Evolutionary conservation across 345 rosid genomes (phyloP), one percentile per base, ranked within the genome.

Genomic region (Salix suchowensis): DNA sequence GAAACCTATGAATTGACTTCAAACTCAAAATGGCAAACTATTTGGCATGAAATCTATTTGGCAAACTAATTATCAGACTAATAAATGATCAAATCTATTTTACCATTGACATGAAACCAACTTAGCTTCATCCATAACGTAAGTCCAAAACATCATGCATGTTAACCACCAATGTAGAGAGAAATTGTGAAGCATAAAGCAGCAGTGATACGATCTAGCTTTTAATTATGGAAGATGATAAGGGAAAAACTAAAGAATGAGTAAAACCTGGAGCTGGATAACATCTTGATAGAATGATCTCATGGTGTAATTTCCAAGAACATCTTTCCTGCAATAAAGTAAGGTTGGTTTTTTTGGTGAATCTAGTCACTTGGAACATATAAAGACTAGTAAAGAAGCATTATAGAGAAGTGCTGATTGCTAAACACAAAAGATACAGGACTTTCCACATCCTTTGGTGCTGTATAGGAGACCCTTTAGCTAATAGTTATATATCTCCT

Each of bases 221-320:
- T 75, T 44, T 26, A 55, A 48, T 66, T 50, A 32, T 21, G 34
- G 19, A 58, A 74, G 34, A 12, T 44, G 19, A 23, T 10, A 19
- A 9, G 50, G 50, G 21, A 14, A 60, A 5, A 28, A 39, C 6
- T 36, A 68, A 30, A 67, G 66, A 61, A 30, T 55, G 44, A 76
- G 78, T 77, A 76, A 69, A 76, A 95, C 97, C 96, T 90, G 94
- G 61, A 90, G 94, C 48, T 81, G 78, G 73, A 89, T 84, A 74
- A 93, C 93, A 71, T 88, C 88, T 37, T 32, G 79, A 78, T 91
- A 95, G 85, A 91, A 91, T 78, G 96, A 84, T 40, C 84, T 79
- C 88, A 92, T 91, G 37, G 89, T 84, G 79, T 76, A 80, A 40
- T 88, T 84, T 80, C 94, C 90, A 79, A 67, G 85, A 67, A 91